Conservation (phyloP, 139 green algal species). For the Auxenochlorella pyrenoidosa region DNA sequence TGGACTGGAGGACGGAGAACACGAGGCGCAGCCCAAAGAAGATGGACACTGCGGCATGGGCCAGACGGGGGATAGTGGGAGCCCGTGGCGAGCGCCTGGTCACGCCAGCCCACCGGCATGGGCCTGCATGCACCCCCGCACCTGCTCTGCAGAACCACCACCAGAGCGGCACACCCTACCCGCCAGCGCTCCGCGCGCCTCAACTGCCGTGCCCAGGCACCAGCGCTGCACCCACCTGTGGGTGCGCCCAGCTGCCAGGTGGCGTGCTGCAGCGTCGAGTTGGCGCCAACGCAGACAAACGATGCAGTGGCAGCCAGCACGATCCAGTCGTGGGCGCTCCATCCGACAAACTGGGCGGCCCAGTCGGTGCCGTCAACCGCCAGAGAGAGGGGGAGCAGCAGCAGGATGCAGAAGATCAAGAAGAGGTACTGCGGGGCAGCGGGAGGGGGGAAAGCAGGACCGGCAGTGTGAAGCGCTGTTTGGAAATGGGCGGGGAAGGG, state of each 20-base stretch:
- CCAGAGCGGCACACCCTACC: too few relatives aligned
- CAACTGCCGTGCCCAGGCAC: too few relatives aligned
- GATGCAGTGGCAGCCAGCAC: not conserved
- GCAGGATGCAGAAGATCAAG: not conserved
- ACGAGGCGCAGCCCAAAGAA: not conserved
- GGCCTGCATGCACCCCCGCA: too few relatives aligned
- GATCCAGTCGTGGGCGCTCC: not conserved
- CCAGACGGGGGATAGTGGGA: not conserved
- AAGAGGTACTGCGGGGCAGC: constrained; percentile 4
- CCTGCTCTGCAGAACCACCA: not conserved
- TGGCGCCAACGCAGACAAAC: constrained; percentile 1
- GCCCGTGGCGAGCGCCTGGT: too few relatives aligned
- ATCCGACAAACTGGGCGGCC: not conserved
- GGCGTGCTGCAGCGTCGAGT: constrained; percentile 20
- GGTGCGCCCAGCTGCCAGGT: constrained; percentile 22
- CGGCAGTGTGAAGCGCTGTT: too few relatives aligned
- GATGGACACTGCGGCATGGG: not conserved
- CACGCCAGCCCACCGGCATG: too few relatives aligned
- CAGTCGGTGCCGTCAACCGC: constrained; percentile 16
- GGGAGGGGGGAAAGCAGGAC: not conserved
- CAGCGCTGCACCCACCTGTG: not conserved
- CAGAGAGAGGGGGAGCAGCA: constrained; percentile 20
- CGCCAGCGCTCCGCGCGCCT: too few relatives aligned
- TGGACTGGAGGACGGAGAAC: not conserved
- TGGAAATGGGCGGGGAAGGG: too few relatives aligned